These are phyloP conservation scores for Helotiales sp. DNA, from an alignment of 2,329 filamentous ascomycete genomes.

Conservation along the genomic window DNA sequence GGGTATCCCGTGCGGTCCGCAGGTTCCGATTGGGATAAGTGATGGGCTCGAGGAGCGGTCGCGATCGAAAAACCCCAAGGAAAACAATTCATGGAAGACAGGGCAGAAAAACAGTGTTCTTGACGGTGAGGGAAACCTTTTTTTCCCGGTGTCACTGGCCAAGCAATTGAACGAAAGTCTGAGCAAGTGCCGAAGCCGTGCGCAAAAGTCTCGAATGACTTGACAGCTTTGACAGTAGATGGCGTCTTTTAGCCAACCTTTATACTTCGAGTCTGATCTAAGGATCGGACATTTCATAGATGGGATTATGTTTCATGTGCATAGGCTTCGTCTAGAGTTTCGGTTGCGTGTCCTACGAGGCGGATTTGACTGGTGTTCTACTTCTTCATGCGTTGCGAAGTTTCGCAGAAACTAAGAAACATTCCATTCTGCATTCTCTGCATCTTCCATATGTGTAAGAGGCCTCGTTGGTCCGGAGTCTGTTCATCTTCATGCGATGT, in stretches of 20 bases:
- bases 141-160: too few relatives aligned
- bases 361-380: background rate
- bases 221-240: background rate
- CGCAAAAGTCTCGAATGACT: background rate
- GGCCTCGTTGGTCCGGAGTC: too few relatives aligned
- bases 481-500: too few relatives aligned
- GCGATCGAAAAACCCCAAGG: too few relatives aligned
- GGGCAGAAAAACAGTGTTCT: too few relatives aligned
- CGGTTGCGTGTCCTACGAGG: background rate
- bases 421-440: background rate
- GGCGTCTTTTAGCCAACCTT: background rate
- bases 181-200: background rate
- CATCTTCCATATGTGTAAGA: too few relatives aligned
- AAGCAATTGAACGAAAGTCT: background rate
- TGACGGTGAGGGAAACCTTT: too few relatives aligned
- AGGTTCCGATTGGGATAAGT: too few relatives aligned
- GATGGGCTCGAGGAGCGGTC: too few relatives aligned
- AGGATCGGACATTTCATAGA: background rate
- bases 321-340: background rate
- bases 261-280: background rate
- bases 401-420: background rate
- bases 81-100: too few relatives aligned
- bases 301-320: background rate
- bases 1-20: too few relatives aligned
- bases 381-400: background rate